These are phyloP conservation scores for Dothiorella sarmentorum DNA, from an alignment of 2,329 filamentous ascomycete species.

Conservation along the genomic window DNA sequence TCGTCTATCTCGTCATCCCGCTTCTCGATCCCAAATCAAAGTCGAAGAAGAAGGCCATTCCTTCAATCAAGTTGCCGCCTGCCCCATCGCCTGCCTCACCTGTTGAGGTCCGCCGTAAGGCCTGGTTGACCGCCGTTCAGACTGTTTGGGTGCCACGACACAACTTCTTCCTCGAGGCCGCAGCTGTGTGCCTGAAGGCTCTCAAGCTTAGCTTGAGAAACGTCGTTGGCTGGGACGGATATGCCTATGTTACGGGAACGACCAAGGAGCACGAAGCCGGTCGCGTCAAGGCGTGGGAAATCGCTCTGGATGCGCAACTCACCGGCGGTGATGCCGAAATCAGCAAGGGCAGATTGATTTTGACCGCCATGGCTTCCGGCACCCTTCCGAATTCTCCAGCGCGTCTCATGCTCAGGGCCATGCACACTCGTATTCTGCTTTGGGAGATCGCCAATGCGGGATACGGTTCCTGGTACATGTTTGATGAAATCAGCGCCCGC, in stretches of 20 bases:
- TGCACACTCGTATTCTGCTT: slow-evolving; percentile 85
- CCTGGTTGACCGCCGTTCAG: slow-evolving; percentile 90
- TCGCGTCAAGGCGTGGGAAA: slow-evolving; percentile 86
- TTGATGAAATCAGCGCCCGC: slow-evolving; percentile 68
- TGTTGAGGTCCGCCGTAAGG: slow-evolving; percentile 79
- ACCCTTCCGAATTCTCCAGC: slow-evolving; percentile 80
- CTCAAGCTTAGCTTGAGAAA: slow-evolving; percentile 78
- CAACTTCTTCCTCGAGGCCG: slow-evolving; percentile 79
- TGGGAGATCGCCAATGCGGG: slow-evolving; percentile 71
- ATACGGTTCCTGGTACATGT: slow-evolving; percentile 60
- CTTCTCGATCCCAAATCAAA: slow-evolving; percentile 57
- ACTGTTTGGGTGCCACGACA: slow-evolving; percentile 88
- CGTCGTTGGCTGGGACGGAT: slow-evolving; percentile 70
- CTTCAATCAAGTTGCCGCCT: slow-evolving; percentile 39
- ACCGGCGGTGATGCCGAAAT: slow-evolving; percentile 87
- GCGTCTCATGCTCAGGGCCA: slow-evolving; percentile 83
- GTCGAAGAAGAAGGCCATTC: slow-evolving; percentile 47
- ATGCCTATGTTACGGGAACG: slow-evolving; percentile 73
- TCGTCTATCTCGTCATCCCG: slow-evolving; percentile 56
- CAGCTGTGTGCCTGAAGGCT: slow-evolving; percentile 75
- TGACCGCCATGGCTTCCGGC: slow-evolving; percentile 83
- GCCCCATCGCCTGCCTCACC: slow-evolving; percentile 75
- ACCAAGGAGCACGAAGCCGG: slow-evolving; percentile 83
- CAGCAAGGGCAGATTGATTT: slow-evolving; percentile 77
- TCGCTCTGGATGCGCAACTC: slow-evolving; percentile 88